Base-by-base conservation (phyloP, 345 rosid genomes). In the Reutealis trisperma region DNA sequence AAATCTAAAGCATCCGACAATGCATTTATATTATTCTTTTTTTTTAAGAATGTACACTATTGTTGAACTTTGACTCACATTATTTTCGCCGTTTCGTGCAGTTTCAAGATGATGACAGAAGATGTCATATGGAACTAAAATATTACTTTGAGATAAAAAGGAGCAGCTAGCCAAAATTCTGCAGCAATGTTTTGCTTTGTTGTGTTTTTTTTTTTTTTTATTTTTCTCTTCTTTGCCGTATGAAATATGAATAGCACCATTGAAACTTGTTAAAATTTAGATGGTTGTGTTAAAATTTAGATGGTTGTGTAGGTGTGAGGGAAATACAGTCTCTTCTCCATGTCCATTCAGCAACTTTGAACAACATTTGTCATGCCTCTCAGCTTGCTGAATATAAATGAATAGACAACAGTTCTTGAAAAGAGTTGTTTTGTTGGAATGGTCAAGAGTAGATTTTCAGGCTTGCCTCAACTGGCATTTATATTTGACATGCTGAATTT, bases 31-130 rank as follows among this genome's bases (percentile, higher is more conserved):
- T n/a, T n/a, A n/a, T n/a, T n/a, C n/a, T n/a, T n/a, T n/a, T n/a
- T n/a, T n/a, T n/a, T n/a, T n/a, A n/a, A n/a, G n/a, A n/a, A n/a
- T n/a, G n/a, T n/a, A 6, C n/a, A 62, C 32, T 14, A 19, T 10
- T 4, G 55, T 13, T 30, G 65, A 62, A 72, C 34, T 37, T 63
- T 1, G 5, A 13, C 22, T 67, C 32, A 55, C 18, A 0, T 51
- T 70, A 18, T 19, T 72, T 21, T 30, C 27, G 3, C 62, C 25
- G 51, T n/a, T 72, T 67, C 11, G 7, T 83, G 84, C 89, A 86
- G 91, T 88, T 86, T 25, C 87, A 78, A 80, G 91, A 88, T 71
- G 91, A 88, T 44, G 91, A 86, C 72, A 77, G 49, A 73, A 85
- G 89, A 79, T 83, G 88, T 75, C 87, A 88, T 74, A 78, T 88